These are phyloP conservation scores for Teunomyces barrocoloradensis DNA, from an alignment of 805 yeast genomes.

Conservation along the genomic window DNA sequence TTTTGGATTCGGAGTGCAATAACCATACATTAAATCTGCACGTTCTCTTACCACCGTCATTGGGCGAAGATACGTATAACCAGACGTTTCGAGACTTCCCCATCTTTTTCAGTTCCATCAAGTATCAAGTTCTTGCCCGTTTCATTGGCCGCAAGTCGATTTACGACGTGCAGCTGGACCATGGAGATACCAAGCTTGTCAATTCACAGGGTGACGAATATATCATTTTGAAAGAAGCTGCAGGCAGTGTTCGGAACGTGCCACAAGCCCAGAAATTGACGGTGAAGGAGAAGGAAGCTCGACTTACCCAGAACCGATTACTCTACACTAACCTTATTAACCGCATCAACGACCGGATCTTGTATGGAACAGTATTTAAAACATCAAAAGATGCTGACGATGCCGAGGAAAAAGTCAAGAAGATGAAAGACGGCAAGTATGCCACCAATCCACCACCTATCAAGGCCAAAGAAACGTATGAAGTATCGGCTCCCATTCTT, in stretches of 20 bases:
- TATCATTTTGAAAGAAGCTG: constrained; percentile 33
- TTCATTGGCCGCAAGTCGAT: constrained; percentile 37
- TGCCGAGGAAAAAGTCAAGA: constrained; percentile 17
- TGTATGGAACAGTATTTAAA: constrained; percentile 18
- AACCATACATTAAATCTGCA: constrained; percentile 30
- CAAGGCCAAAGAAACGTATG: constrained; percentile 1
- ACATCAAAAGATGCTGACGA: constrained; percentile 9
- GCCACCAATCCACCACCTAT: constrained; percentile 1
- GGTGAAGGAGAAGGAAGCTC: constrained; percentile 14
- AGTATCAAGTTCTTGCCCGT: constrained; percentile 35
- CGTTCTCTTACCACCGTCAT: constrained; percentile 34
- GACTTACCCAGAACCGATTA: constrained; percentile 17
- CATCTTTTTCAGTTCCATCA: constrained; percentile 22
- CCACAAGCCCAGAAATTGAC: constrained; percentile 15
- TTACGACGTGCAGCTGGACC: constrained; percentile 15
- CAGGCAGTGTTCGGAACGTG: constrained; percentile 25
- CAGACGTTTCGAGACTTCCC: constrained; percentile 30
- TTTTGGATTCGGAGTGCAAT: constrained; percentile 38
- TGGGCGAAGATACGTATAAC: constrained; percentile 17
- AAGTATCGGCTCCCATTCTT: constrained; percentile 8
- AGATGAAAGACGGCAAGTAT: constrained; percentile 20
- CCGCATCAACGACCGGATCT: constrained; percentile 28
- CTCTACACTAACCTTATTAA: constrained; percentile 23
- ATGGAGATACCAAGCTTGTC: constrained; percentile 22
- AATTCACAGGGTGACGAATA: constrained; percentile 40